Conservation (phyloP, 2,329 filamentous ascomycete genomes). For the Penicillium freii region DNA sequence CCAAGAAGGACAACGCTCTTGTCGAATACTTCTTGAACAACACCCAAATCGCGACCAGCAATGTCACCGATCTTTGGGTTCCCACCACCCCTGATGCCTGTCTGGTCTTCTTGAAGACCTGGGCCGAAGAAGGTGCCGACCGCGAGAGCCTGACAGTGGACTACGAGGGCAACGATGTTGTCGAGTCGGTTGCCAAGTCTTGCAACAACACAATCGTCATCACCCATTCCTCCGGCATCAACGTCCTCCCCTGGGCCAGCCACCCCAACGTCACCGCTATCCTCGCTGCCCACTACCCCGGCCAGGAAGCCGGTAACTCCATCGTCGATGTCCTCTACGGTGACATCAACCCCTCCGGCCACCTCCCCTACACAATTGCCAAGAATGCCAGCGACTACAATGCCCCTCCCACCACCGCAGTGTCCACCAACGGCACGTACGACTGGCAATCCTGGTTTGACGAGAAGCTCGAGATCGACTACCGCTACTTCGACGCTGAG, state of each 20-base stretch:
- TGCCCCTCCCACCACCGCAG: slow-evolving; percentile 39
- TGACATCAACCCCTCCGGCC: slow-evolving; percentile 71
- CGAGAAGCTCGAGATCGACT: slow-evolving; percentile 23
- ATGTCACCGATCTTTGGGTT: slow-evolving; percentile 20
- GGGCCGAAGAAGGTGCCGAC: slow-evolving; percentile 78
- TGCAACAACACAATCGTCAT: slow-evolving; percentile 84
- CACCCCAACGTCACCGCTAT: slow-evolving; percentile 61
- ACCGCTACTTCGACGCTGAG: slow-evolving; percentile 25
- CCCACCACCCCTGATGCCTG: slow-evolving; percentile 40
- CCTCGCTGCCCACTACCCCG: slow-evolving; percentile 77
- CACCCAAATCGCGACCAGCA: slow-evolving; percentile 11
- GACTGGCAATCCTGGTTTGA: slow-evolving; percentile 20
- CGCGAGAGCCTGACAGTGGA: slow-evolving; percentile 56
- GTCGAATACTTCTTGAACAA: slow-evolving; percentile 25
- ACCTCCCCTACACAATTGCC: slow-evolving; percentile 79
- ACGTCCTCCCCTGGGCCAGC: slow-evolving; percentile 47
- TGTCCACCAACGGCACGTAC: slow-evolving; percentile 13
- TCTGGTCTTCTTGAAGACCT: slow-evolving; percentile 79
- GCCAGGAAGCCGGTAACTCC: slow-evolving; percentile 78
- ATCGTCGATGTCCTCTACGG: slow-evolving; percentile 81
- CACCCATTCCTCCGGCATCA: slow-evolving; percentile 71
- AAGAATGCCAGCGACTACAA: slow-evolving; percentile 62
- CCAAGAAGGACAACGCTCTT: slow-evolving; percentile 22
- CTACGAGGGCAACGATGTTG: slow-evolving; percentile 79
- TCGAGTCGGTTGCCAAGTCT: slow-evolving; percentile 67